phyloP scores from a whole-genome alignment of 495 filamentous ascomycete genomes.

The Penicillium silybi region DNA sequence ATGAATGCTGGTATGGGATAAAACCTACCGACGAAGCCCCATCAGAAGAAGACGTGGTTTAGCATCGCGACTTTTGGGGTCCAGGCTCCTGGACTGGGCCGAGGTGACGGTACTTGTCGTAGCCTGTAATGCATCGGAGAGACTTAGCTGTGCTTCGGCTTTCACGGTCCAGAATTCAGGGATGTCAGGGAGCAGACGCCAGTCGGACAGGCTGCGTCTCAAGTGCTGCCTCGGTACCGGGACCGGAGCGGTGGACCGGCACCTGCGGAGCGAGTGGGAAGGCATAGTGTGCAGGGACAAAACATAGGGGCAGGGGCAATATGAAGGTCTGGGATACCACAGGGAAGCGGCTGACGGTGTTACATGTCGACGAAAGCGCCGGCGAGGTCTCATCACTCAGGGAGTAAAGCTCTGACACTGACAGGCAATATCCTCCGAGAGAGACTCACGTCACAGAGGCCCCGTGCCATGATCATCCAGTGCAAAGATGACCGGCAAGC shows the following conservation, averaged over 20 bases:
- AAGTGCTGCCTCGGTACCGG: background rate
- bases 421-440: background rate
- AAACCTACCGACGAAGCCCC: constrained; percentile 82
- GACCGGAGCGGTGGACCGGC: constrained; percentile 6
- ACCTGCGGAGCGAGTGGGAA: constrained; percentile 7
- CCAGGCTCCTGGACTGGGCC: constrained; percentile 27
- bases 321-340: background rate
- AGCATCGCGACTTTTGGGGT: constrained; percentile 38
- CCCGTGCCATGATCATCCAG: background rate
- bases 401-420: background rate
- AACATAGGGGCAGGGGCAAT: background rate
- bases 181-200: background rate
- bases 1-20: background rate
- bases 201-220: constrained; percentile 2
- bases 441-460: background rate
- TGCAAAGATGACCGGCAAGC: background rate
- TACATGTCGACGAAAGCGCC: background rate
- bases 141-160: constrained; percentile 35
- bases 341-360: background rate
- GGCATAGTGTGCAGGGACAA: constrained; percentile 10
- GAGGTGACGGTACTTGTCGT: constrained; percentile 19
- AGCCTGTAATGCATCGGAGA: constrained; percentile 35
- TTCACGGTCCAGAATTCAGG: constrained; percentile 4
- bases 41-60: constrained; percentile 90
- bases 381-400: background rate